Base-by-base conservation (phyloP, 148 eudicot species). In the Arctostaphylos glauca region DNA sequence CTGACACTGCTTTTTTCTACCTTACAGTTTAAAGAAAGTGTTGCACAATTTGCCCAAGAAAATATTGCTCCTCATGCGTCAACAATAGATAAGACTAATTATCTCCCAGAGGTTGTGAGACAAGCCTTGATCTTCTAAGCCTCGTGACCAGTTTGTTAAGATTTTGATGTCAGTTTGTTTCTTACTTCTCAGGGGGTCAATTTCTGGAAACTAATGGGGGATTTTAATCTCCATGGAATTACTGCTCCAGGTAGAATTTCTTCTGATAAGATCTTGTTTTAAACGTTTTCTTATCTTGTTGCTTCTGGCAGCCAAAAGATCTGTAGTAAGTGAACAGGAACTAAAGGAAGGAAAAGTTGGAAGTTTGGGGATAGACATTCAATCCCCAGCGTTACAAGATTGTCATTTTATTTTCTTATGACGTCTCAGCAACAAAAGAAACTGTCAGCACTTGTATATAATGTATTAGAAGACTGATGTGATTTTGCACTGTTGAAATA, bases 201-300 rank as follows among this genome's bases (percentile, higher is more conserved):
- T 79, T 86, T 96, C 60, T 96, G 99, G 99, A 96, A 94, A 88
- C 91, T 92, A 71, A 94, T 96, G 99, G 99, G 98, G 25, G 98
- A 94, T 67, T 96, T 96, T 82, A 93, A 91, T 88, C 99, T 96
- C 86, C 98, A 90, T 85, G 99, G 99, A 54, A 92, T 96, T 81
- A 93, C 99, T 70, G 97, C 92, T 86, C 98, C 99, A 86, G 99
- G 99, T 96, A 72, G 31, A 56, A 47, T 50, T 74, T 84, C 56
- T 71, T 81, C 19, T 41, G 10, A 4, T 50, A 44, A 23, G 55
- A 53, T 78, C 48, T 68, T 83, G n/a, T 49, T 23, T 67, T 74
- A 38, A 80, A 12, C 73, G 53, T 60, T 75, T 55, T 13, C 44
- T 74, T 71, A 74, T 44, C 54, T 19, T 64, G 52, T 48, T 86